These are phyloP conservation scores for Sporobolomyces phaffii DNA, from an alignment of 768 basidiomycete genomes.

Conservation along the genomic window DNA sequence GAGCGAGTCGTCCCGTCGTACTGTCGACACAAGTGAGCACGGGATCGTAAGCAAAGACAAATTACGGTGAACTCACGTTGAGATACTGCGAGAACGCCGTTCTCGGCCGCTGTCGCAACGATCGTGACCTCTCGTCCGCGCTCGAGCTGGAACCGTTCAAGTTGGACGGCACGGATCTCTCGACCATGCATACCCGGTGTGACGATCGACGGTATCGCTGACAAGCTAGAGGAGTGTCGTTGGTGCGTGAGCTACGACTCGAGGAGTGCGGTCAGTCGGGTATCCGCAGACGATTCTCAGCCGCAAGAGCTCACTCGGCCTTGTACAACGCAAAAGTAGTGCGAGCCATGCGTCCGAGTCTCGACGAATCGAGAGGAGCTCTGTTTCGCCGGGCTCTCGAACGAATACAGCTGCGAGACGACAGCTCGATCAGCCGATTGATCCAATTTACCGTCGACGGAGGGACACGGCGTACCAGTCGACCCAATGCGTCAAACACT, in stretches of 20 bases:
- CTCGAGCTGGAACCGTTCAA: fast-evolving
- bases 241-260: background rate
- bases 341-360: background rate
- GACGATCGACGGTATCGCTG: no score
- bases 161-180: constrained; percentile 4
- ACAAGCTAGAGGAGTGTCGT: background rate
- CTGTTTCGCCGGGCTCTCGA: constrained; percentile 8
- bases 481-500: background rate
- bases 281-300: no score
- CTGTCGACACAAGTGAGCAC: background rate
- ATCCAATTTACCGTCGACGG: no score
- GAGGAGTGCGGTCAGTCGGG: no score
- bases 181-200: constrained; percentile 1
- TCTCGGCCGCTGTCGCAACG: constrained; percentile 18
- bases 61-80: background rate
- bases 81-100: constrained; percentile 11
- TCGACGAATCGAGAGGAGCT: background rate
- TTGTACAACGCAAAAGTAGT: background rate
- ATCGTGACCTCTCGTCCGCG: background rate
- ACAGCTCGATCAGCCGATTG: background rate
- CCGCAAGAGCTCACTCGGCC: constrained; percentile 7
- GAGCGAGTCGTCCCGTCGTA: background rate
- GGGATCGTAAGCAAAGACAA: background rate
- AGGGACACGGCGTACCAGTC: background rate
- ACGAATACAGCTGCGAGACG: background rate